Evolutionary conservation across 2,329 filamentous ascomycete genomes (phyloP).

Genomic region (Pseudopithomyces maydicus): DNA sequence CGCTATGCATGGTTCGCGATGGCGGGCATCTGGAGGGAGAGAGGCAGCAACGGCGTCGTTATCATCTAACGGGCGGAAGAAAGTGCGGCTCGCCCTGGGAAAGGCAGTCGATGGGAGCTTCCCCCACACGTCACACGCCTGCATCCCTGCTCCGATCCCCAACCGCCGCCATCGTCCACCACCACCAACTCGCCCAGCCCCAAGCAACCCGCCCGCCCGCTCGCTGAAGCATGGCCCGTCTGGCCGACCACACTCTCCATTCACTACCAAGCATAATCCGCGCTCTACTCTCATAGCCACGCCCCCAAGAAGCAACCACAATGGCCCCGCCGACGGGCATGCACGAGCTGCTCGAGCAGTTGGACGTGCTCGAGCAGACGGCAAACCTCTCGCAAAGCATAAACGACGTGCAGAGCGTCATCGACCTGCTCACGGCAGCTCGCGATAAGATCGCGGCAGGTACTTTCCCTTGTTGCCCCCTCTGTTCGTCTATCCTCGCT

Average conservation of each 20-base stretch:
- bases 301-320: constrained; percentile 2
- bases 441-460: constrained; percentile 74
- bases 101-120: background rate
- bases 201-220: constrained; percentile 18
- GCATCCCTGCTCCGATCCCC: constrained; percentile 20
- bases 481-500: constrained; percentile 27
- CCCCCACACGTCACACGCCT: constrained; percentile 31
- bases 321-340: constrained; percentile 46
- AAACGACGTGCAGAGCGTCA: constrained; percentile 80
- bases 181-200: background rate
- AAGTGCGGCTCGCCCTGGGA: no score
- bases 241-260: constrained; percentile 14
- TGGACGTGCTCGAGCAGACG: constrained; percentile 71
- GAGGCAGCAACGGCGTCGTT: background rate
- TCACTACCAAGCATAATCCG: background rate
- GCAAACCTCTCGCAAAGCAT: constrained; percentile 74
- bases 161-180: constrained; percentile 11
- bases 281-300: constrained; percentile 13
- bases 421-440: constrained; percentile 75
- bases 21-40: background rate
- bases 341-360: constrained; percentile 73
- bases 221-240: constrained; percentile 29
- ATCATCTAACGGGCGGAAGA: background rate
- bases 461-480: constrained; percentile 12
- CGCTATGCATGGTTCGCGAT: constrained; percentile 3